These are phyloP conservation scores for Trametes sanguinea DNA, from an alignment of 768 basidiomycete genomes.

Conservation along the genomic window DNA sequence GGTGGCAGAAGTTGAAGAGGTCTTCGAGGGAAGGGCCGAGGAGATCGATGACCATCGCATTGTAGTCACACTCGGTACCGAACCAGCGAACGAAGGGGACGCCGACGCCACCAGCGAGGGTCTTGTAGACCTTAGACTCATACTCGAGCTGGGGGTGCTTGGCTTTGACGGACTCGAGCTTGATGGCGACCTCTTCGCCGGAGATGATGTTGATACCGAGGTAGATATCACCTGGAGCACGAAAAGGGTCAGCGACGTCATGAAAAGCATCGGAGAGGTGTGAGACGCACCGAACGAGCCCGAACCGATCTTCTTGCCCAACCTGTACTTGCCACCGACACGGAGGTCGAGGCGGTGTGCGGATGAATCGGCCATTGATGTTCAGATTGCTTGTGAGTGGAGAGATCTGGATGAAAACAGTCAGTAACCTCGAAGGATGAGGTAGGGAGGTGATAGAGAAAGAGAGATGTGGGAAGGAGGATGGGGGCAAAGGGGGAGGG, in stretches of 20 bases:
- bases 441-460: constrained; percentile 17
- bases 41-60: constrained; percentile 98
- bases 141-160: constrained; percentile 99
- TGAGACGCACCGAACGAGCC: constrained; percentile 87
- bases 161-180: constrained; percentile 99
- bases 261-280: background rate
- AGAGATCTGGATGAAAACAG: background rate
- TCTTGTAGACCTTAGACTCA: constrained; percentile 94
- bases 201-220: constrained; percentile 99
- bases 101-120: constrained; percentile 97
- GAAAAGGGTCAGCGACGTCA: constrained; percentile 13
- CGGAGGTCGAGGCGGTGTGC: constrained; percentile 79
- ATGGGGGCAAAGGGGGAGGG: constrained; percentile 4
- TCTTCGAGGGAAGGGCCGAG: constrained; percentile 91
- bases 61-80: constrained; percentile 97
- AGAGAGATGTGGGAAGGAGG: constrained; percentile 15
- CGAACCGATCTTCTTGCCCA: constrained; percentile 99
- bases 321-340: constrained; percentile 93
- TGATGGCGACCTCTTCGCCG: constrained; percentile 99
- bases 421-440: constrained; percentile 3
- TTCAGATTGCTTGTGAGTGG: constrained; percentile 15
- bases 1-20: constrained; percentile 93
- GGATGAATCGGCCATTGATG: constrained; percentile 71
- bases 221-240: constrained; percentile 86
- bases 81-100: constrained; percentile 98